Conservation (phyloP, 768 basidiomycete genomes). For the Tubosaeta brunneosetosa region DNA sequence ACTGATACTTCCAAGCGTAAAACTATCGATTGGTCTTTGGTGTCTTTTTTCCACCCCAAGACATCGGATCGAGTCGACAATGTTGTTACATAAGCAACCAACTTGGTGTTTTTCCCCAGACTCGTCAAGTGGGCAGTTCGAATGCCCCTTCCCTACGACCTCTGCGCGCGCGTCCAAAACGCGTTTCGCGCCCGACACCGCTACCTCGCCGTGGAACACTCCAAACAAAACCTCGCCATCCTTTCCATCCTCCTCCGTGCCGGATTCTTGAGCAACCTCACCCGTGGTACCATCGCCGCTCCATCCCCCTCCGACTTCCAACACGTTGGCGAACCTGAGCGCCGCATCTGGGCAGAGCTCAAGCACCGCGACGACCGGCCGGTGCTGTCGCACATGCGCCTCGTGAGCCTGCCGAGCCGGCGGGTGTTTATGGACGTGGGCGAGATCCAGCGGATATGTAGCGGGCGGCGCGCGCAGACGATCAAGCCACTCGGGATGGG, state of each 20-base stretch:
- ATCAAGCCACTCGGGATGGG: conserved; percentile 86
- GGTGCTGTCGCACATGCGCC: conserved; percentile 71
- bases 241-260: conserved; percentile 87
- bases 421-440: conserved; percentile 67
- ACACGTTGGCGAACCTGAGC: conserved; percentile 54
- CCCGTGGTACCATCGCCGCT: conserved; percentile 65
- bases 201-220: conserved; percentile 73
- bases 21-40: too few relatives aligned
- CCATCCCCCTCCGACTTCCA: conserved; percentile 66
- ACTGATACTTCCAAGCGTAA: too few relatives aligned
- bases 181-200: conserved; percentile 86
- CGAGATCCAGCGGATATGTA: conserved; percentile 76
- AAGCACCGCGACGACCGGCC: conserved; percentile 92
- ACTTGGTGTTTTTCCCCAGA: background rate
- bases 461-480: conserved; percentile 75
- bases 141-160: conserved; percentile 67
- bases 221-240: conserved; percentile 86
- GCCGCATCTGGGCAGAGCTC: conserved; percentile 88
- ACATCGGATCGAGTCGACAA: too few relatives aligned
- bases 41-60: too few relatives aligned
- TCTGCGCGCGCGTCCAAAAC: conserved; percentile 89
- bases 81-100: too few relatives aligned
- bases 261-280: conserved; percentile 81
- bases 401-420: conserved; percentile 82
- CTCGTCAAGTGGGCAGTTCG: background rate